Conservation (phyloP, 2,329 filamentous ascomycete genomes). For the Beauveria sp. region DNA sequence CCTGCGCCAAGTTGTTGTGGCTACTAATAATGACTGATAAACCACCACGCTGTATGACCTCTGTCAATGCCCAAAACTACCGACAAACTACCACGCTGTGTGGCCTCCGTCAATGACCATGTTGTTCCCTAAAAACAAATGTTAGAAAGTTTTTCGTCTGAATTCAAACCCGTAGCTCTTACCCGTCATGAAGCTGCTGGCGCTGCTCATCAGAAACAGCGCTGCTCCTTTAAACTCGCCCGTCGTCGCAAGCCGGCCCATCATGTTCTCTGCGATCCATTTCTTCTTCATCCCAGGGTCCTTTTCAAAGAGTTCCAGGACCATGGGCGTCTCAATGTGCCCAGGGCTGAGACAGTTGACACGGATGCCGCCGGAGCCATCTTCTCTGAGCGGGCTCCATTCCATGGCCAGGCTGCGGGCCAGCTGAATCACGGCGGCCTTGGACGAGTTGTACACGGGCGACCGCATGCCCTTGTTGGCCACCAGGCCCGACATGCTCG, state of each 20-base stretch:
- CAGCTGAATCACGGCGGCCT: slow-evolving; percentile 58
- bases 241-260: slow-evolving; percentile 50
- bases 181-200: slow-evolving; percentile 58
- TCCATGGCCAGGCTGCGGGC: slow-evolving; percentile 55
- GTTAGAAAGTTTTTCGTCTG: too few relatives aligned
- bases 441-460: slow-evolving; percentile 59
- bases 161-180: slow-evolving; percentile 16
- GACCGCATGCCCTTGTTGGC: slow-evolving; percentile 55
- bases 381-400: slow-evolving; percentile 42
- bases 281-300: slow-evolving; percentile 51
- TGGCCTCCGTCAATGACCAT: not conserved
- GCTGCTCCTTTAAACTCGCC: slow-evolving; percentile 55
- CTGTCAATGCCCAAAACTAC: too few relatives aligned
- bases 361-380: slow-evolving; percentile 47
- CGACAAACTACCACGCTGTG: too few relatives aligned
- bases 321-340: slow-evolving; percentile 65
- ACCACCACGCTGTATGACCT: too few relatives aligned
- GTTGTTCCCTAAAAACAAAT: not conserved
- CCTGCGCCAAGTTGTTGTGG: too few relatives aligned
- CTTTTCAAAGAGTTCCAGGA: slow-evolving; percentile 60
- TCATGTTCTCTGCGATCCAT: slow-evolving; percentile 70
- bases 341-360: slow-evolving; percentile 65
- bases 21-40: too few relatives aligned
- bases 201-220: slow-evolving; percentile 53
- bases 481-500: slow-evolving; percentile 47